Base-by-base conservation (phyloP, 192 early-diverging fungal species). In the Coemansia reversa region DNA sequence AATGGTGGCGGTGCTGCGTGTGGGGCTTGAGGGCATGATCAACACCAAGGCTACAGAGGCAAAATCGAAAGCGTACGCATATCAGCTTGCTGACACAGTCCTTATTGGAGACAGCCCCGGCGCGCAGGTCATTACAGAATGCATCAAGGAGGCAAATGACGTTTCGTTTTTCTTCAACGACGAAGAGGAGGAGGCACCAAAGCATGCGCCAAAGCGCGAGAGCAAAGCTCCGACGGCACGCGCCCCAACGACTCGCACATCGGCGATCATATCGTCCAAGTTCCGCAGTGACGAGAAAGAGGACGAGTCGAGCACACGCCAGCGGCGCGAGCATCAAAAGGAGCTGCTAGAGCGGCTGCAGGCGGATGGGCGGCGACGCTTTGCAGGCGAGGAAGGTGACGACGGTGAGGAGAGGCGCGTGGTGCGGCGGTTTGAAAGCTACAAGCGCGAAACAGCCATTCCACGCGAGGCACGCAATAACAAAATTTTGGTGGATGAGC, bases 371-470 rank as follows among this genome's bases (percentile, higher is more conserved):
- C 67, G 93, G n/a, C 81, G 85, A 30, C 84, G 88, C 35, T 99
- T 89, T 80, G 81, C 87, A 0, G 89, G 90, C 39, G 82, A 32
- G 3, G 30, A 32, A 32, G 30, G 30, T 32, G 81, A 79, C 19
- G 82, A 84, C 49, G 84, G 83, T 47, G 86, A 93, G 49, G 82
- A 90, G 52, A 86, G 90, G 68, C 85, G 84, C 18, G 83, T 85
- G 19, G 93, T 96, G 70, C 86, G 86, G 58, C 91, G 91, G 74
- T 97, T 95, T 76, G 97, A 98, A 74, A 94, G 93, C 84, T 99
- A 99, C 76, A 89, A 91, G 72, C 85, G 91, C 65, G 97, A 98
- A 58, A 85, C 89, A 0, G 85, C 88, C 24, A 67, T 99, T 51
- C 97, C 97, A 7, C 88, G 87, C 57, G 87, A 91, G 51, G 88